Percentiles rank a stretch among this genome's conserved stretches.
Evolutionary conservation across 2,329 filamentous ascomycete species (phyloP).

Genomic region (Hymenotorrendiella dingleyae): DNA sequence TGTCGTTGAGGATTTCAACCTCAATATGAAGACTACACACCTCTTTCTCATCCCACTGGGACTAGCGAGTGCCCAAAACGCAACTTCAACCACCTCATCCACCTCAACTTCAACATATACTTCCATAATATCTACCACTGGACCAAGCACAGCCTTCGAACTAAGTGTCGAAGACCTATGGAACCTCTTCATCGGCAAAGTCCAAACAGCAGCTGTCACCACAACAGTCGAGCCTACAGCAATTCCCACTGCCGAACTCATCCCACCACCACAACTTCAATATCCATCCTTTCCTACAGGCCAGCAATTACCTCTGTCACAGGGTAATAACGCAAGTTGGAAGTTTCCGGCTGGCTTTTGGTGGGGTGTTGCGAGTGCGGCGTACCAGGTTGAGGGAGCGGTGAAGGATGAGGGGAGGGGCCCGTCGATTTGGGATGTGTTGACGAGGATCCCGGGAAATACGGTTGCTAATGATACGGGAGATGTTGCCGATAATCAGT

Average conservation of each 20-base stretch:
- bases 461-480: constrained; percentile 37
- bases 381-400: constrained; percentile 42
- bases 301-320: constrained; percentile 13
- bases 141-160: background rate
- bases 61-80: no score
- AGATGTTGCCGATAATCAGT: constrained; percentile 46
- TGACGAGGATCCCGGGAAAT: constrained; percentile 16
- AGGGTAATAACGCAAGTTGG: constrained; percentile 21
- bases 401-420: constrained; percentile 38
- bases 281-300: constrained; percentile 18
- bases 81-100: background rate
- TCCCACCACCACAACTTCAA: constrained; percentile 22
- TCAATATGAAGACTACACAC: no score
- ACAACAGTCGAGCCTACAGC: constrained; percentile 23
- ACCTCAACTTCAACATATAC: background rate
- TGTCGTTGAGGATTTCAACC: no score
- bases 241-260: constrained; percentile 19
- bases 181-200: constrained; percentile 23
- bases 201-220: constrained; percentile 18
- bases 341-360: constrained; percentile 34
- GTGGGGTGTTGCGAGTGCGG: constrained; percentile 44
- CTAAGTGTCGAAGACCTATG: constrained; percentile 10
- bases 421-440: constrained; percentile 38
- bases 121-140: background rate
- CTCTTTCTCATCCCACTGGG: no score